These are phyloP conservation scores for Rhynchospora pubera DNA, from an alignment of 176 grass and related monocot genomes.

Conservation along the genomic window DNA sequence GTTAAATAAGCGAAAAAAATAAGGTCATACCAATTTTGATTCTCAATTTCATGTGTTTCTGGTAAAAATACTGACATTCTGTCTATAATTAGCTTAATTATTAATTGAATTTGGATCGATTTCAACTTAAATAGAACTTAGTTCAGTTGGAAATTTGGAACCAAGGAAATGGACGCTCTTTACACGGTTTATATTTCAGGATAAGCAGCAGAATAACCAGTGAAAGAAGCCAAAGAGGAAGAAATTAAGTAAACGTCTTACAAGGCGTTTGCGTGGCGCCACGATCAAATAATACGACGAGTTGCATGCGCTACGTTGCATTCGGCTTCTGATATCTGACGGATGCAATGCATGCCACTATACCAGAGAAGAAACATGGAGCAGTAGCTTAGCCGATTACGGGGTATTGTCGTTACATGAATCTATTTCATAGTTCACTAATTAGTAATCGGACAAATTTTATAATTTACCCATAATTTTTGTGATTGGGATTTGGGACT, in stretches of 20 bases:
- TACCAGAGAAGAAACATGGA: not conserved
- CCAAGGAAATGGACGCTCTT: not conserved
- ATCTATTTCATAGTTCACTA: not conserved
- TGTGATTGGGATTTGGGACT: too few species aligned
- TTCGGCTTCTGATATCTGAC: not conserved
- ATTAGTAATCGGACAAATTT: not conserved
- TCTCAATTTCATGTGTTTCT: not conserved
- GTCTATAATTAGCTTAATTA: not conserved
- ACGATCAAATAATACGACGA: constrained; percentile 21
- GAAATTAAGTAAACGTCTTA: not conserved
- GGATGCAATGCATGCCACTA: not conserved
- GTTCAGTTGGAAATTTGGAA: not conserved
- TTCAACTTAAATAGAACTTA: not conserved
- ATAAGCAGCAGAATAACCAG: constrained; percentile 1
- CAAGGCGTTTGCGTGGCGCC: constrained; percentile 5
- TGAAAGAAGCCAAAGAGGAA: not conserved
- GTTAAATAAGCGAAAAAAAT: too few species aligned
- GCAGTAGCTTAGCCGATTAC: too few species aligned
- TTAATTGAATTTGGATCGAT: not conserved
- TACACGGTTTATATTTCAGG: not conserved
- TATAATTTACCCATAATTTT: too few species aligned
- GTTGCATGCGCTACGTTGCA: constrained; percentile 5
- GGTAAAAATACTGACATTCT: not conserved
- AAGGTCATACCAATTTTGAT: not conserved
- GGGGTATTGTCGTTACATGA: not conserved